Conservation (phyloP, 2,329 filamentous ascomycete genomes). For the Neonectria coccinea region DNA sequence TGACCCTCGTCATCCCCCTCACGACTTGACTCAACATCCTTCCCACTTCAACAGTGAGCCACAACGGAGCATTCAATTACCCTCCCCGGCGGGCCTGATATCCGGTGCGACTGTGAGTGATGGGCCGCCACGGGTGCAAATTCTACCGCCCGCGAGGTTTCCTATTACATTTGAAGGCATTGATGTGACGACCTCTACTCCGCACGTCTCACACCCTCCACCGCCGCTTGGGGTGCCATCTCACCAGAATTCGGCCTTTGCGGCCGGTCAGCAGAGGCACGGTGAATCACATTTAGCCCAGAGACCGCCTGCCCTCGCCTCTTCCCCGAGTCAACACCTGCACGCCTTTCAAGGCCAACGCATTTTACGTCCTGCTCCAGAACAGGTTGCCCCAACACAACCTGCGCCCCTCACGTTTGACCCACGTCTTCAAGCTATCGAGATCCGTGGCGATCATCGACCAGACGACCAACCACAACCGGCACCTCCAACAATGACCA, state of each 20-base stretch:
- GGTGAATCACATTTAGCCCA: constrained; percentile 22
- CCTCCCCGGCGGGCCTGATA: constrained; percentile 43
- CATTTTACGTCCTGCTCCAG: constrained; percentile 16
- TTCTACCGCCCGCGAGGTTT: constrained; percentile 26
- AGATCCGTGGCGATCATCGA: constrained; percentile 12
- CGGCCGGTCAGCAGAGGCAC: constrained; percentile 28
- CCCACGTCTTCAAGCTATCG: constrained; percentile 22
- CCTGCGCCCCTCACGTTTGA: constrained; percentile 15
- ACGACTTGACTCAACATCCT: constrained; percentile 41
- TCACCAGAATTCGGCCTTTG: constrained; percentile 21
- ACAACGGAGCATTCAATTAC: constrained; percentile 44
- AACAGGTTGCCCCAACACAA: constrained; percentile 24
- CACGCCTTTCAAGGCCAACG: constrained; percentile 30
- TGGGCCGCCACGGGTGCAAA: constrained; percentile 29
- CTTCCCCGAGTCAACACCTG: constrained; percentile 5
- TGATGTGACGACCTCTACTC: constrained; percentile 29
- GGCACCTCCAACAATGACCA: constrained; percentile 11
- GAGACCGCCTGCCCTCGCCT: constrained; percentile 13
- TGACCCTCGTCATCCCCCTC: constrained; percentile 35
- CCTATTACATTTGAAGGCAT: constrained; percentile 30
- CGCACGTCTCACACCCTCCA: constrained; percentile 36
- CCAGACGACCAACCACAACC: constrained; percentile 25
- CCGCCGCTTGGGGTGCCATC: constrained; percentile 24
- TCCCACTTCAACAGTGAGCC: constrained; percentile 39
- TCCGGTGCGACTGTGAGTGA: constrained; percentile 32